phyloP scores from a whole-genome alignment of 768 basidiomycete genomes.

The Xerocomellus intermedius region DNA sequence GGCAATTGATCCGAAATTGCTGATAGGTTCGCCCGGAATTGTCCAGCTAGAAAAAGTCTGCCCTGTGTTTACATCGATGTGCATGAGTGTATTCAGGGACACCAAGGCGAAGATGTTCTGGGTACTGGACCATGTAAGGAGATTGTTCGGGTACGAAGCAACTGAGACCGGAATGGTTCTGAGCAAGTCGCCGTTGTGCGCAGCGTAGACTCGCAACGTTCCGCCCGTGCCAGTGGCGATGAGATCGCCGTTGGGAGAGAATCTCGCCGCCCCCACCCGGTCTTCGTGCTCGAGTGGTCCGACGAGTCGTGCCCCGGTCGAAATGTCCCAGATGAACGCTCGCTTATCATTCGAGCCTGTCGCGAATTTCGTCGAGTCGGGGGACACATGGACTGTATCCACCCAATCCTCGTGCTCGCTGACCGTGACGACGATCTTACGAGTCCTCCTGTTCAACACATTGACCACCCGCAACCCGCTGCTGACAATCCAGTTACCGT shows the following conservation, averaged over 20 bases:
- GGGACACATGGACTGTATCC: background rate
- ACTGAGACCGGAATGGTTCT: background rate
- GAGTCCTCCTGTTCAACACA: background rate
- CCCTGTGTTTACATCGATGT: background rate
- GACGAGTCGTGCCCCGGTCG: slow-evolving; percentile 1
- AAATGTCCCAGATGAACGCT: slow-evolving; percentile 6
- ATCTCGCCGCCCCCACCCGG: background rate
- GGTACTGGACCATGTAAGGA: background rate
- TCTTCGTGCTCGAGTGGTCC: slow-evolving; percentile 7
- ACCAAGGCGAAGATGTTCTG: background rate
- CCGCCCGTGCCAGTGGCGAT: background rate
- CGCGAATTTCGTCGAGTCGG: slow-evolving; percentile 8
- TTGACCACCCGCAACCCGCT: background rate
- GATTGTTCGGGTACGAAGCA: background rate
- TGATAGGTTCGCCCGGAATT: background rate
- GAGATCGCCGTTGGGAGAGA: slow-evolving; percentile 10
- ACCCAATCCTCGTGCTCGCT: background rate
- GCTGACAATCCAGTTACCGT: slow-evolving; percentile 3
- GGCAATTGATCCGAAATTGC: background rate
- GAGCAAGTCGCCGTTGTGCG: background rate
- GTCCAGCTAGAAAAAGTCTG: slow-evolving; percentile 3
- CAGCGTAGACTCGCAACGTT: slow-evolving; percentile 4
- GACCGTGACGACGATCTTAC: background rate
- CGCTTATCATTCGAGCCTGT: background rate
- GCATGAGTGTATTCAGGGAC: background rate